Percentiles rank a stretch among this genome's conserved stretches.
These are phyloP conservation scores for Vanrija sp. DNA, from an alignment of 1,284 basidiomycete genomes.

Conservation along the genomic window DNA sequence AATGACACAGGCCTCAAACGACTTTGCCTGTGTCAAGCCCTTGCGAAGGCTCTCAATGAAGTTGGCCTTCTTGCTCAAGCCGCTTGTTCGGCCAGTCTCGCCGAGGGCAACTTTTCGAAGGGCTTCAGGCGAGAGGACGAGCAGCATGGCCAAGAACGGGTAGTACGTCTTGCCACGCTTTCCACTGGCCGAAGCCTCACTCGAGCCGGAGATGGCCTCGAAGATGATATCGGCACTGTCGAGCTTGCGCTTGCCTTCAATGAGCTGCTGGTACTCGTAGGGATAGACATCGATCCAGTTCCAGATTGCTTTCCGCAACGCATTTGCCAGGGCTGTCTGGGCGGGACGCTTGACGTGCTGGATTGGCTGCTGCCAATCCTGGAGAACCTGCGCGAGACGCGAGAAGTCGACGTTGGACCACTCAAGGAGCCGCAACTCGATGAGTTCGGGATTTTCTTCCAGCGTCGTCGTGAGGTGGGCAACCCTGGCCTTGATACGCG, in stretches of 20 bases:
- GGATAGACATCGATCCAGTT: slow-evolving; percentile 86
- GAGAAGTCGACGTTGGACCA: slow-evolving; percentile 49
- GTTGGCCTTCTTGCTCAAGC: slow-evolving; percentile 47
- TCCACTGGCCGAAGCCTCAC: slow-evolving; percentile 51
- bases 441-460: slow-evolving; percentile 55
- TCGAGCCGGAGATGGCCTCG: slow-evolving; percentile 64
- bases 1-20: slow-evolving; percentile 48
- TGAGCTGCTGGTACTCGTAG: slow-evolving; percentile 70
- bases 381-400: slow-evolving; percentile 41
- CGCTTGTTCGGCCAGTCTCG: slow-evolving; percentile 28
- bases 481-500: slow-evolving; percentile 66
- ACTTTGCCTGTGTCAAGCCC: slow-evolving; percentile 32
- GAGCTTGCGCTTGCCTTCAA: slow-evolving; percentile 59
- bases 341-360: slow-evolving; percentile 76
- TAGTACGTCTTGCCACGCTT: slow-evolving; percentile 59
- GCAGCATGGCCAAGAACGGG: slow-evolving; percentile 74
- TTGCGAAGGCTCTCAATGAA: slow-evolving; percentile 50
- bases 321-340: slow-evolving; percentile 67
- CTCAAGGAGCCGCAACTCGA: slow-evolving; percentile 47
- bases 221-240: slow-evolving; percentile 80
- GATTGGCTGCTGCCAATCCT: slow-evolving; percentile 74
- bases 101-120: slow-evolving; percentile 53
- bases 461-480: slow-evolving; percentile 51
- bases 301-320: slow-evolving; percentile 79
- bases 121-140: slow-evolving; percentile 73